A percentile compares a stretch with the other conserved stretches of the same genome.
These are phyloP conservation scores for Colletotrichum siamense DNA, from an alignment of 2,329 filamentous ascomycete genomes.

Conservation along the genomic window DNA sequence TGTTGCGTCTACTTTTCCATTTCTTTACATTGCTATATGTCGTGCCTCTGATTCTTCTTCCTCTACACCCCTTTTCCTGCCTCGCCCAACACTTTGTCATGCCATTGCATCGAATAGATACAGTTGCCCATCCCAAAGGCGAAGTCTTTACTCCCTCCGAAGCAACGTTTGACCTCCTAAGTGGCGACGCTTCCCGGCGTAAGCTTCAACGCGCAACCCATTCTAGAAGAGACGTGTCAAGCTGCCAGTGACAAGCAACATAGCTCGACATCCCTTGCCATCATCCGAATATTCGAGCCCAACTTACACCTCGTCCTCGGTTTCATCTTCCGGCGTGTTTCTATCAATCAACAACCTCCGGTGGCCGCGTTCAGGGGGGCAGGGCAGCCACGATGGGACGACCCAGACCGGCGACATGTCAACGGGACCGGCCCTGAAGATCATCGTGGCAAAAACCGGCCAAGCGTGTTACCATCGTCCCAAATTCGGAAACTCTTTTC, in stretches of 20 bases:
- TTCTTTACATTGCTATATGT: no score
- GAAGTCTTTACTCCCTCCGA: fast-evolving
- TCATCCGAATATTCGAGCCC: fast-evolving
- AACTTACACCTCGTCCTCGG: neutral
- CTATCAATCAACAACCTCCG: neutral
- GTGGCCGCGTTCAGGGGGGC: neutral
- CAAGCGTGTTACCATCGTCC: neutral
- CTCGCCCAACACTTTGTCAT: neutral
- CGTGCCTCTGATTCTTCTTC: no score
- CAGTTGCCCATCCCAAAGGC: neutral
- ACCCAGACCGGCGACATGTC: neutral
- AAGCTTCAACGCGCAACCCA: neutral
- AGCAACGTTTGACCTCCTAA: neutral
- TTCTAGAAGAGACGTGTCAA: neutral
- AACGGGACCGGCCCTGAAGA: neutral
- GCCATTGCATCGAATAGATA: neutral
- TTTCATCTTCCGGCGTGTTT: neutral
- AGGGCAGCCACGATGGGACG: neutral
- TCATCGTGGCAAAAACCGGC: neutral
- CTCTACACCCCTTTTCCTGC: neutral
- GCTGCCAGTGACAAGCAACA: neutral
- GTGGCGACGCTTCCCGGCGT: neutral
- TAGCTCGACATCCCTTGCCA: neutral
- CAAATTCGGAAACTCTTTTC: neutral
- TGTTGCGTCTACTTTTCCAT: no score